Conservation (phyloP, 1,284 basidiomycete species). For the Cutaneotrichosporon spelunceum region DNA sequence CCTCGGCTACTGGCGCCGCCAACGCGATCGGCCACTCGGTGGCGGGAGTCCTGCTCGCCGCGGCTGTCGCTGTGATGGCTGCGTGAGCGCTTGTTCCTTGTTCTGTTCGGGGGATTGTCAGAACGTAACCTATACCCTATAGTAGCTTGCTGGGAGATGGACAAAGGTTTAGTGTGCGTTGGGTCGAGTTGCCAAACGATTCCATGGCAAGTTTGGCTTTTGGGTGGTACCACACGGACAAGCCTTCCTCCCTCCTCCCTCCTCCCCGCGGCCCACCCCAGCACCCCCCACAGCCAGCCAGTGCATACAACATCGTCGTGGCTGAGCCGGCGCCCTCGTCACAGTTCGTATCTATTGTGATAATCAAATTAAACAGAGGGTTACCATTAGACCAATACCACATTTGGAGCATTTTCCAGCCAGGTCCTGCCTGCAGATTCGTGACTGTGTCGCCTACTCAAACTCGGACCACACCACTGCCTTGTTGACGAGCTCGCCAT, state of each 20-base stretch:
- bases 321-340: background rate
- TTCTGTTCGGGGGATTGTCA: too few species aligned
- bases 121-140: too few species aligned
- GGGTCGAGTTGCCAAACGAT: too few species aligned
- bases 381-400: background rate
- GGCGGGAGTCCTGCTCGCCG: background rate
- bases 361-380: background rate
- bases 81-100: background rate
- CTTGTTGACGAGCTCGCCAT: constrained; percentile 4
- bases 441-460: background rate
- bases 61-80: background rate
- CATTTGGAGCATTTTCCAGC: background rate
- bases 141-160: too few species aligned
- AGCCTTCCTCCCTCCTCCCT: too few species aligned
- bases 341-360: background rate
- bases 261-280: background rate
- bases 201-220: too few species aligned
- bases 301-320: background rate
- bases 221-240: too few species aligned
- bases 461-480: background rate
- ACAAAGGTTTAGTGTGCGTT: too few species aligned
- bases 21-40: background rate
- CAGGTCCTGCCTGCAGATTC: background rate
- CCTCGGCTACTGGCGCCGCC: too few species aligned
- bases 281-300: background rate